Evolutionary conservation across 768 basidiomycete species (phyloP).

Genomic region (Suillus americanus): DNA sequence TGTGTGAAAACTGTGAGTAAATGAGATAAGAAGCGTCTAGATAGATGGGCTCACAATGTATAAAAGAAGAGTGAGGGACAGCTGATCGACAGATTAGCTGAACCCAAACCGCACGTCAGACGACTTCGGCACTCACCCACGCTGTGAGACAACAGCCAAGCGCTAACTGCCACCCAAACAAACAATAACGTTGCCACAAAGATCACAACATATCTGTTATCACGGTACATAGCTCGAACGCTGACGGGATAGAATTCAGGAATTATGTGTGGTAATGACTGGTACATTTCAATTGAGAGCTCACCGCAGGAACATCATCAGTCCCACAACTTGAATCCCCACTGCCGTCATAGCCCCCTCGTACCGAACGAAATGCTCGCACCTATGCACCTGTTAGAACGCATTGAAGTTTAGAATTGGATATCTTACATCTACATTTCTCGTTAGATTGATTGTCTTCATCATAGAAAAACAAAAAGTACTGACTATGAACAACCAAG

Average conservation of each 20-base stretch:
- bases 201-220: conserved; percentile 12
- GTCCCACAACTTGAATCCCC: conserved; percentile 36
- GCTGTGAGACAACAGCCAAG: conserved; percentile 54
- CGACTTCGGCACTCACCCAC: conserved; percentile 39
- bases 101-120: neutral
- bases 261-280: neutral
- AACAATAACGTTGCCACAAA: conserved; percentile 34
- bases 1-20: conserved; percentile 11
- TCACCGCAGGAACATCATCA: conserved; percentile 48
- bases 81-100: conserved; percentile 2
- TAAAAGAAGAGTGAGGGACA: conserved; percentile 15
- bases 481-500: conserved; percentile 12
- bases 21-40: conserved; percentile 23
- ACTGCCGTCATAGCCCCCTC: conserved; percentile 48
- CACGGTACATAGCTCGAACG: conserved; percentile 18
- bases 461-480: neutral
- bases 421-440: conserved; percentile 9
- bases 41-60: conserved; percentile 13
- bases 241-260: conserved; percentile 9
- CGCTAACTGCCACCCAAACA: conserved; percentile 44
- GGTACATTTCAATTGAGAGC: conserved; percentile 3
- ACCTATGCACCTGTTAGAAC: conserved; percentile 30
- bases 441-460: neutral
- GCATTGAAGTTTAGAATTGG: neutral
- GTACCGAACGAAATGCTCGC: conserved; percentile 46